phyloP scores from a whole-genome alignment of 768 basidiomycete genomes.

The Gymnopilus dilepis region DNA sequence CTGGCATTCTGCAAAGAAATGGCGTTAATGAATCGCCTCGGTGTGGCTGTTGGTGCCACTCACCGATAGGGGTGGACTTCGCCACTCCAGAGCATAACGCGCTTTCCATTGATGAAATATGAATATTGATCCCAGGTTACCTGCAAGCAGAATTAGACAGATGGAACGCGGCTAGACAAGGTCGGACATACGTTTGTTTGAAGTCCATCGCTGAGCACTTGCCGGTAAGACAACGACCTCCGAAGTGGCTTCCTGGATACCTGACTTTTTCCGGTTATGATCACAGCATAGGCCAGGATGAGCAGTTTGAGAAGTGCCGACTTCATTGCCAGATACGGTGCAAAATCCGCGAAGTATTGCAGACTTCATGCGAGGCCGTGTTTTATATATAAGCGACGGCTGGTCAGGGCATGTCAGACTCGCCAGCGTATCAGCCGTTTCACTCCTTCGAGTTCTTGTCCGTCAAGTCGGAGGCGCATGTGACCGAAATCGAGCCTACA shows the following conservation, averaged over 20 bases:
- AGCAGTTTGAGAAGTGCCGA: neutral
- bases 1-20: slow-evolving; percentile 37
- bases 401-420: neutral
- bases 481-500: neutral
- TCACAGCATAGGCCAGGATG: neutral
- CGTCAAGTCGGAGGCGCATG: neutral
- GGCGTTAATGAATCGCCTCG: too few relatives aligned
- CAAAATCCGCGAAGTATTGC: neutral
- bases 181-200: slow-evolving; percentile 4
- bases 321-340: neutral
- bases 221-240: neutral
- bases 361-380: neutral
- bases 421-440: neutral
- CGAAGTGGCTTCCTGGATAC: neutral
- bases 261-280: neutral
- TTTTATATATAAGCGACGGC: neutral
- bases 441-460: neutral
- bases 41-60: too few relatives aligned
- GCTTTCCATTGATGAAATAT: slow-evolving; percentile 9
- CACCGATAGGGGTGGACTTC: slow-evolving; percentile 14
- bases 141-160: neutral
- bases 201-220: slow-evolving; percentile 3
- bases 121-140: slow-evolving; percentile 14
- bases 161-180: too few relatives aligned
- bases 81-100: slow-evolving; percentile 9